A percentile compares a stretch with the other conserved stretches of the same genome.
Evolutionary conservation across 768 basidiomycete genomes (phyloP).

Genomic region (Naematelia aurantialba): DNA sequence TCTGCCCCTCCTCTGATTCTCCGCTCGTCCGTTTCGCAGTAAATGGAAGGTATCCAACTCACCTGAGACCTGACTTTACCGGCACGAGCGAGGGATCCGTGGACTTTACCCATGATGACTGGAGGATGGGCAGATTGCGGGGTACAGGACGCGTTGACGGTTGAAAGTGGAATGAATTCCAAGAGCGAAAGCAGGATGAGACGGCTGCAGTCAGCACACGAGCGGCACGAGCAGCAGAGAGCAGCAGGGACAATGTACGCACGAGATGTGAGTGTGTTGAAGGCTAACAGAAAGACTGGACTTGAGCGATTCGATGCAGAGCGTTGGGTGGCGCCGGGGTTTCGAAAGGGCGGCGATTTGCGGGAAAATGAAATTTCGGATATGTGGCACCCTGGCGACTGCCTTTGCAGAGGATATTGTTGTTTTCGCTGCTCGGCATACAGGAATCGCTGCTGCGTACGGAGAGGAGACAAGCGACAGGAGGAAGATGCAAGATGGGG

Average conservation of each 20-base stretch:
- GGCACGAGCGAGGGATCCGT: conserved; percentile 98
- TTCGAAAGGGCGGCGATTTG: conserved; percentile 14
- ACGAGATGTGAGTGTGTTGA: conserved; percentile 7
- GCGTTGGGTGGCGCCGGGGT: neutral
- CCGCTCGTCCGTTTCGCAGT: too few species aligned
- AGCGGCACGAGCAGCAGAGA: too few species aligned
- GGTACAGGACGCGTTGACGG: too few species aligned
- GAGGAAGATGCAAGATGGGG: too few species aligned
- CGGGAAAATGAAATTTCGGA: neutral
- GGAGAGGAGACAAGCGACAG: neutral
- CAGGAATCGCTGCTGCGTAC: too few species aligned
- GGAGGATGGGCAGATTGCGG: conserved; percentile 6
- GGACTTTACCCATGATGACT: conserved; percentile 59
- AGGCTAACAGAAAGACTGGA: conserved; percentile 16
- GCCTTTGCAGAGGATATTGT: neutral
- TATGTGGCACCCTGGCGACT: neutral
- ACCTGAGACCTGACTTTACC: conserved; percentile 95
- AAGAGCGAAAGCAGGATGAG: too few species aligned
- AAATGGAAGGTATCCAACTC: conserved; percentile 14
- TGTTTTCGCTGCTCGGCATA: neutral
- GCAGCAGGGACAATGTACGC: too few species aligned
- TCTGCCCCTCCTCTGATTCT: neutral
- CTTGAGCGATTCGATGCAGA: neutral
- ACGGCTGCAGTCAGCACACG: too few species aligned
- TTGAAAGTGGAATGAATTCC: too few species aligned